Evolutionary conservation across 192 early-diverging fungal species (phyloP).

Genomic region (Coemansia biformis): DNA sequence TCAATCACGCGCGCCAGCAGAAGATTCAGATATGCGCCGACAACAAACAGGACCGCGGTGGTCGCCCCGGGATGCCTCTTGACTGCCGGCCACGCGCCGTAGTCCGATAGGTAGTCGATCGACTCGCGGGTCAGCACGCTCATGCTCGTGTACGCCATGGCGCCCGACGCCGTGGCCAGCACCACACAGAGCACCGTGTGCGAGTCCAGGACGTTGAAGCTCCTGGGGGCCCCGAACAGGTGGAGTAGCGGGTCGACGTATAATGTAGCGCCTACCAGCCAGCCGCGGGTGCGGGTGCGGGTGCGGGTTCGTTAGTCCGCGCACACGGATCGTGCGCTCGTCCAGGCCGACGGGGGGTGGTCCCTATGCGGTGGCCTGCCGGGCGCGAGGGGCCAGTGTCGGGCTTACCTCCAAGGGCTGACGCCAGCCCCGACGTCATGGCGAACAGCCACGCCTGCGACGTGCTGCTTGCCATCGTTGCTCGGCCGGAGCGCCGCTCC

Average conservation of each 20-base stretch:
- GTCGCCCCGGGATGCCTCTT: slow-evolving; percentile 18
- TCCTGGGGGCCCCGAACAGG: slow-evolving; percentile 15
- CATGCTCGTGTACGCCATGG: slow-evolving; percentile 48
- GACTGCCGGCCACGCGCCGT: slow-evolving; percentile 5
- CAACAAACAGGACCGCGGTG: slow-evolving; percentile 23
- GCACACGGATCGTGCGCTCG: no score
- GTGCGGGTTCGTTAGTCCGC: not conserved
- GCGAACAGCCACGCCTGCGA: slow-evolving; percentile 37
- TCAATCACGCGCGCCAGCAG: slow-evolving; percentile 21
- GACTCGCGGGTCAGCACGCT: slow-evolving; percentile 31
- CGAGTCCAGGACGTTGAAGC: slow-evolving; percentile 39
- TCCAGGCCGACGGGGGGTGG: no score
- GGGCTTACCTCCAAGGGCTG: slow-evolving; percentile 36
- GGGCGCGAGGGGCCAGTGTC: not conserved
- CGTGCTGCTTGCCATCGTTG: slow-evolving; percentile 12
- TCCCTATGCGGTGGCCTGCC: no score
- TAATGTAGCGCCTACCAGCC: slow-evolving; percentile 24
- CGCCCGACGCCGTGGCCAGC: slow-evolving; percentile 36
- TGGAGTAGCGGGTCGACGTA: slow-evolving; percentile 43
- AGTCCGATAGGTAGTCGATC: slow-evolving; percentile 23
- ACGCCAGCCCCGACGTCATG: slow-evolving; percentile 41
- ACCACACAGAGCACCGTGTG: slow-evolving; percentile 36
- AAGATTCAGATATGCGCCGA: slow-evolving; percentile 32
- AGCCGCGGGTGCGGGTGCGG: not conserved
- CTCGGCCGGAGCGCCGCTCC: not conserved